These are phyloP conservation scores for Solanum sejunctum DNA, from an alignment of 257 asterid genomes.

Conservation along the genomic window DNA sequence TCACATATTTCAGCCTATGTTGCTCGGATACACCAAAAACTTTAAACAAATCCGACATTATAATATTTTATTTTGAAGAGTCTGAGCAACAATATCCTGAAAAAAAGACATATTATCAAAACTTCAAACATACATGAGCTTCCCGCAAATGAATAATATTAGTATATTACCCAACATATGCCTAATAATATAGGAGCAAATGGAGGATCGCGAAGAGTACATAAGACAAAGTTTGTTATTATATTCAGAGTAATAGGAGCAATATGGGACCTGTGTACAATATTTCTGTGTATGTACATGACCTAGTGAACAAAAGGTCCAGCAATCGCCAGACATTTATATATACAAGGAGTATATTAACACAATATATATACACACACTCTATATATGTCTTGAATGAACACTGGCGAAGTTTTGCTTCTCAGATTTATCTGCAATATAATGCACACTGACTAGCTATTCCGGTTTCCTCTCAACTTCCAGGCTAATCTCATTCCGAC, in stretches of 20 bases:
- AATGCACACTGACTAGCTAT: slow-evolving; percentile 13
- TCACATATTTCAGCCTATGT: not conserved
- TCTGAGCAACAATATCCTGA: not conserved
- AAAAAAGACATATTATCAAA: not conserved
- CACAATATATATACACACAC: not conserved
- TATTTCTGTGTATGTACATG: not conserved
- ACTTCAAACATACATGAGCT: not conserved
- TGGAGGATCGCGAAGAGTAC: not conserved
- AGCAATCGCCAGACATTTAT: not conserved
- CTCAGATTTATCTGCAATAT: not conserved
- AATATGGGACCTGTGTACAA: not conserved
- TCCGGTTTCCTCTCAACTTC: slow-evolving; percentile 63
- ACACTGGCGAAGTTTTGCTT: not conserved
- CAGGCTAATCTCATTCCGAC: slow-evolving; percentile 86
- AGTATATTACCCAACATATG: not conserved
- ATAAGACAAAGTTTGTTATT: not conserved
- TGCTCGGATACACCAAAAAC: not conserved
- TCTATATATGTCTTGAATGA: not conserved
- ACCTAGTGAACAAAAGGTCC: not conserved
- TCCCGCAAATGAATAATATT: not conserved
- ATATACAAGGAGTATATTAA: not conserved
- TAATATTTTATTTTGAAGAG: not conserved
- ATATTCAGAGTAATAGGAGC: not conserved
- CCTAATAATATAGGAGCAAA: not conserved
- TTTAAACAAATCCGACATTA: too few species aligned